These are phyloP conservation scores for Aspergillaceae sp. DNA, from an alignment of 2,329 filamentous ascomycete species.

Conservation along the genomic window DNA sequence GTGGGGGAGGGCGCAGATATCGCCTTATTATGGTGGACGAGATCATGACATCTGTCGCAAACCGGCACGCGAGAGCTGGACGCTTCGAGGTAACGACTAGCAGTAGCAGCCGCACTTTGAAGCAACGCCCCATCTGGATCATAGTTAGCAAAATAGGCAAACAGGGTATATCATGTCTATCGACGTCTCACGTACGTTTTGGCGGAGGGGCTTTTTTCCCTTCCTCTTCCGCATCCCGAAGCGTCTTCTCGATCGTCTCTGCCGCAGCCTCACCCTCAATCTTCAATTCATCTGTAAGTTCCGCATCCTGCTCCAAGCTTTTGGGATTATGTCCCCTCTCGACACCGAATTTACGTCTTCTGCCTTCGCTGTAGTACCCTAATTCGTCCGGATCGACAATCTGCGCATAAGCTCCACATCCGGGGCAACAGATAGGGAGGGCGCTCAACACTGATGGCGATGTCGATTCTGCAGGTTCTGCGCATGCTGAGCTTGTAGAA, in stretches of 20 bases:
- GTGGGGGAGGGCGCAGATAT: slow-evolving; percentile 70
- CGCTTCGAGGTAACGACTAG: slow-evolving; percentile 12
- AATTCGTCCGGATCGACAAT: slow-evolving; percentile 46
- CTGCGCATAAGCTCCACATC: slow-evolving; percentile 55
- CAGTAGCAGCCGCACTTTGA: slow-evolving; percentile 13
- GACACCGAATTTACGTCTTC: slow-evolving; percentile 35
- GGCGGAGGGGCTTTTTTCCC: slow-evolving; percentile 2
- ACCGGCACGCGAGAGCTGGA: slow-evolving; percentile 31
- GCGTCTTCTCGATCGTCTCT: slow-evolving; percentile 4
- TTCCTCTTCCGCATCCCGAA: slow-evolving; percentile 3
- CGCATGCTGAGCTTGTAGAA: slow-evolving; percentile 5
- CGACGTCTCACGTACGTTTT: slow-evolving; percentile 6
- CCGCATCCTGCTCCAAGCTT: slow-evolving; percentile 2
- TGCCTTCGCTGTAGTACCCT: slow-evolving; percentile 48
- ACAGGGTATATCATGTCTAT: not conserved
- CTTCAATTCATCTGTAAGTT: slow-evolving; percentile 11
- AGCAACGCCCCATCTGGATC: slow-evolving; percentile 13
- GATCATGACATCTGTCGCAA: slow-evolving; percentile 79
- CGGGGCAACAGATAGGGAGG: slow-evolving; percentile 50
- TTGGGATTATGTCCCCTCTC: slow-evolving; percentile 5
- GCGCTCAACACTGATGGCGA: slow-evolving; percentile 4
- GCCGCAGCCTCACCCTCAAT: slow-evolving; percentile 5
- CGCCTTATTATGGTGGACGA: slow-evolving; percentile 66
- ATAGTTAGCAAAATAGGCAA: slow-evolving; percentile 3
- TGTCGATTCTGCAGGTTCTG: slow-evolving; percentile 7